Conservation (phyloP, 2,329 filamentous ascomycete genomes). For the Ceratocystis alfenasii region DNA sequence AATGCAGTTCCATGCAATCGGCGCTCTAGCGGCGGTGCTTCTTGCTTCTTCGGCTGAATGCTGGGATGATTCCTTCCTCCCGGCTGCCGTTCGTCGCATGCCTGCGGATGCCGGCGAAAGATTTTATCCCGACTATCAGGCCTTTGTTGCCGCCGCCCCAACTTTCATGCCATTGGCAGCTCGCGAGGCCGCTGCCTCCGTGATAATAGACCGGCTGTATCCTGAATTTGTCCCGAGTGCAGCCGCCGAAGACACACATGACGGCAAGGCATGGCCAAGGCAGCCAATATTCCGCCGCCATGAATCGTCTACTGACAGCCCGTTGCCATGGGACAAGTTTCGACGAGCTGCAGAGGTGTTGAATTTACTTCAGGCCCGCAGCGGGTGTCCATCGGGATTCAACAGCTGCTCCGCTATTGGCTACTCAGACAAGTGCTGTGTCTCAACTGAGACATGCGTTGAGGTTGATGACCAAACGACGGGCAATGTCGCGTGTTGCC, state of each 20-base stretch:
- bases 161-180: constrained; percentile 26
- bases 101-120: constrained; percentile 58
- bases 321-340: constrained; percentile 24
- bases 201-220: constrained; percentile 26
- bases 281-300: constrained; percentile 16
- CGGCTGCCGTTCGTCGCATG: constrained; percentile 61
- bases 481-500: constrained; percentile 65
- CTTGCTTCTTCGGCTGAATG: constrained; percentile 22
- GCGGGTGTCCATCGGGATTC: constrained; percentile 58
- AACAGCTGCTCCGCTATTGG: constrained; percentile 51
- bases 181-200: constrained; percentile 28
- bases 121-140: constrained; percentile 57
- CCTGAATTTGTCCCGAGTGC: constrained; percentile 15
- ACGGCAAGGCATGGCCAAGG: constrained; percentile 30
- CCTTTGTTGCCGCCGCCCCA: constrained; percentile 30
- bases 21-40: constrained; percentile 13
- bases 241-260: constrained; percentile 41
- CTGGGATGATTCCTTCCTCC: constrained; percentile 31
- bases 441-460: constrained; percentile 53
- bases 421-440: constrained; percentile 61
- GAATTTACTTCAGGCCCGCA: constrained; percentile 41
- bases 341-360: constrained; percentile 38
- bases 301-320: constrained; percentile 19
- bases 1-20: constrained; percentile 30
- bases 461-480: constrained; percentile 48